These are phyloP conservation scores for Helicostylum pulchrum DNA, from an alignment of 192 early-diverging fungal species.

Conservation along the genomic window DNA sequence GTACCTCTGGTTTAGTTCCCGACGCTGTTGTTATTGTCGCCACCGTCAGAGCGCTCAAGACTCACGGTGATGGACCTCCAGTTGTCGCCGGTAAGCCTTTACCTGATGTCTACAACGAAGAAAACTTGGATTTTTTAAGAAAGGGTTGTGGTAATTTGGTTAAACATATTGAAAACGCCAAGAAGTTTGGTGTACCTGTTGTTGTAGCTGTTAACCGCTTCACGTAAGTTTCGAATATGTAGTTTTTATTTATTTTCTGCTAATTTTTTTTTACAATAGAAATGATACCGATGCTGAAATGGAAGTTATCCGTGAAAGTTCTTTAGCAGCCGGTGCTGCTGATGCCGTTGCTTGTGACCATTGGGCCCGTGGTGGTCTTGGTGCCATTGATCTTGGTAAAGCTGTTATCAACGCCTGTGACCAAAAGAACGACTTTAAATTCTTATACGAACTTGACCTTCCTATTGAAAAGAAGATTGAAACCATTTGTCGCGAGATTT, in stretches of 20 bases:
- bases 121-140: slow-evolving; percentile 83
- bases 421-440: slow-evolving; percentile 62
- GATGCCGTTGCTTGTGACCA: slow-evolving; percentile 88
- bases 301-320: slow-evolving; percentile 66
- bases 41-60: slow-evolving; percentile 92
- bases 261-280: slow-evolving; percentile 16
- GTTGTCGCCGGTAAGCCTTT: slow-evolving; percentile 90
- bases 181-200: slow-evolving; percentile 51
- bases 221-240: not conserved
- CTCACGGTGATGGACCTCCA: slow-evolving; percentile 95
- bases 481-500: slow-evolving; percentile 88
- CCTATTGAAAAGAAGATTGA: slow-evolving; percentile 91
- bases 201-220: slow-evolving; percentile 17
- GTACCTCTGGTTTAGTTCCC: slow-evolving; percentile 81
- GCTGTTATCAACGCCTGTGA: slow-evolving; percentile 76
- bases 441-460: slow-evolving; percentile 80
- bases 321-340: slow-evolving; percentile 80
- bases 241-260: not conserved
- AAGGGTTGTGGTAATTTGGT: slow-evolving; percentile 83
- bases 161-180: slow-evolving; percentile 91
- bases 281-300: slow-evolving; percentile 88
- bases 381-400: slow-evolving; percentile 83
- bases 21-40: slow-evolving; percentile 91
- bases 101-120: slow-evolving; percentile 81
- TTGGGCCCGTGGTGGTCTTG: slow-evolving; percentile 92